Evolutionary conservation across 345 rosid genomes (phyloP), one percentile per base, ranked within the genome.

Genomic region (Geranium rotundifolium): DNA sequence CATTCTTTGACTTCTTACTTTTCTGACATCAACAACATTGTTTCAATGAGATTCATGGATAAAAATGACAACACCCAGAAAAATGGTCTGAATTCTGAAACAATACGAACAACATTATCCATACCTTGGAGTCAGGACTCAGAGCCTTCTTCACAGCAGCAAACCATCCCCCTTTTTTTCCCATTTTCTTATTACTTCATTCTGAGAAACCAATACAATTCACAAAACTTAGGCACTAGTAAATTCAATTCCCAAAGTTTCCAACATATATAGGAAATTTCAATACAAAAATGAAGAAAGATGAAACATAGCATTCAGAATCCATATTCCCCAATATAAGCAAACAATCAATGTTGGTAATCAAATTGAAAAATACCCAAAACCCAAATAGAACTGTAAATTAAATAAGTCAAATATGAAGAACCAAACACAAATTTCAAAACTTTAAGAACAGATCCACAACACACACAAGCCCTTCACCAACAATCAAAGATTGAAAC

Each of bases 131-230:
- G 14, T 70, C 79, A 17, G 84, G 74, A 67, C 74, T 81, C 37
- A 91, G 75, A 56, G 76, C 88, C 79, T 82, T 91, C 89, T 76
- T 91, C 68, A 91, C 76, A 56, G 79, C 87, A 56, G 84, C 75
- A 61, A 91, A 91, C 98, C 98, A 91, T 61, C 68, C 69, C 61
- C 79, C 81, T 68, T 67, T 75, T 72, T 81, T 87, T 67, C 95
- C 96, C 98, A 91, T 91, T 72, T 34, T 63, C 64, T 64, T 73
- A 60, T 63, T 65, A 63, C 17, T 72, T 34, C 71, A 72, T 72
- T 73, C 76, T 19, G 59, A 65, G 64, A 60, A 69, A 62, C 71
- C 66, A 65, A 65, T 58, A 52, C 77, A 67, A 71, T 46, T 4
- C 14, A 41, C 29, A 14, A 57, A 29, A 18, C 12, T 19, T 4